These are phyloP conservation scores for Podospora pseudoanserina DNA, from an alignment of 495 filamentous ascomycete genomes.

Conservation along the genomic window DNA sequence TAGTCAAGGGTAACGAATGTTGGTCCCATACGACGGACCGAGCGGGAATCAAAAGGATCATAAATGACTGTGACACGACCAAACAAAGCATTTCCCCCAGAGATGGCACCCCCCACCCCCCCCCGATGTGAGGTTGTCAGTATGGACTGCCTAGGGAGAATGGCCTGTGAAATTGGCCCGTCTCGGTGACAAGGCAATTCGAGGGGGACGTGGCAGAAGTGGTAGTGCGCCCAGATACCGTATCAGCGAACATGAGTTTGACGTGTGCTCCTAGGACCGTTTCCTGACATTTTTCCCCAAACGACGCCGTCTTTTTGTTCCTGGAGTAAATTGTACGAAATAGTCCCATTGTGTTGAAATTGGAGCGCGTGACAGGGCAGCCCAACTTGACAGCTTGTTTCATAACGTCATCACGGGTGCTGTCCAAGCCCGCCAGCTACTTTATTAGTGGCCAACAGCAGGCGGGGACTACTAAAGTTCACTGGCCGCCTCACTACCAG, in stretches of 20 bases:
- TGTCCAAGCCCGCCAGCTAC: not conserved
- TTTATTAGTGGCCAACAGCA: not conserved
- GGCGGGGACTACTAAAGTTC: not conserved
- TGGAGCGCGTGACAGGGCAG: not conserved
- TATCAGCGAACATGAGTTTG: slow-evolving; percentile 11
- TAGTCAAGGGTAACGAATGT: slow-evolving; percentile 46
- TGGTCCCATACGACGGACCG: slow-evolving; percentile 30
- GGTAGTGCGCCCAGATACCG: slow-evolving; percentile 11
- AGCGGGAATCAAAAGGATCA: slow-evolving; percentile 40
- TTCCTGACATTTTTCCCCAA: not conserved
- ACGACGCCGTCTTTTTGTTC: not conserved
- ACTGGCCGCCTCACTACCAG: not conserved
- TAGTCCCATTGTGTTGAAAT: not conserved
- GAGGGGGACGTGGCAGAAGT: slow-evolving; percentile 12
- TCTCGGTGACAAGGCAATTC: slow-evolving; percentile 1
- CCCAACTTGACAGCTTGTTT: not conserved
- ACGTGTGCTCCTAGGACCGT: not conserved
- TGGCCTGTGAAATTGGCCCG: slow-evolving; percentile 9
- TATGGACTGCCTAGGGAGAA: slow-evolving; percentile 7
- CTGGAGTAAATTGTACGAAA: not conserved
- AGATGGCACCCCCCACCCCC: slow-evolving; percentile 10
- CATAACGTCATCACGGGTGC: slow-evolving; percentile 8
- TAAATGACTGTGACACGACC: slow-evolving; percentile 30
- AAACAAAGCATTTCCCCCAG: slow-evolving; percentile 17
- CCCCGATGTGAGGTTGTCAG: slow-evolving; percentile 9